Evolutionary conservation across 352 stramenopile genomes (phyloP).

Genomic region (Phytophthora pseudosyringae): DNA sequence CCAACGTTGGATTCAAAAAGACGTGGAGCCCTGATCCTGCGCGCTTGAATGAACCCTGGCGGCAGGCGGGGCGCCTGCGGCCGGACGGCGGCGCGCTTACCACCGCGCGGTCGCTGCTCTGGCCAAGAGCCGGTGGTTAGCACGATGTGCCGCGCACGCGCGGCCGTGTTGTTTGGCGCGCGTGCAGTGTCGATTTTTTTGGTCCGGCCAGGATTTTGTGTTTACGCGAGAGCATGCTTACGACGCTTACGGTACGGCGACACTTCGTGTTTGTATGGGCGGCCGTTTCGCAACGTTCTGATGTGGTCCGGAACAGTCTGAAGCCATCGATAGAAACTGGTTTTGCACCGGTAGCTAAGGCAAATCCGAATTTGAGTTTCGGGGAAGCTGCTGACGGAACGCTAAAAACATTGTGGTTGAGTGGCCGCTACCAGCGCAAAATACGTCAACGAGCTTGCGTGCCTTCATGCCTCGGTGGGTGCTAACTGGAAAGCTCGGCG

Average conservation of each 20-base stretch:
- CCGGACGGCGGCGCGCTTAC: neutral
- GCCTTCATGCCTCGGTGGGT: neutral
- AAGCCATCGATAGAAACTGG: neutral
- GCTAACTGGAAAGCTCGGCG: no score
- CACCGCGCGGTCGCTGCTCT: conserved; percentile 1
- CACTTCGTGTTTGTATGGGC: neutral
- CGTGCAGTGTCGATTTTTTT: neutral
- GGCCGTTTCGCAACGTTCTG: conserved; percentile 1
- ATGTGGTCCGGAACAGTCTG: conserved; percentile 4
- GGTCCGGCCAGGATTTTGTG: conserved; percentile 7
- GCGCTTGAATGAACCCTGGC: conserved; percentile 21
- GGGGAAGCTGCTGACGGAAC: neutral
- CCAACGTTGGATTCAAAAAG: conserved; percentile 12
- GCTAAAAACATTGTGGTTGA: neutral
- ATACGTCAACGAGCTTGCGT: conserved; percentile 1
- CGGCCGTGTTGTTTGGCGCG: neutral
- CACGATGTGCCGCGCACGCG: conserved; percentile 16
- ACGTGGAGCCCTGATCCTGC: conserved; percentile 13
- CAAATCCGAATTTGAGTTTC: neutral
- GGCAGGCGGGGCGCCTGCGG: conserved; percentile 4
- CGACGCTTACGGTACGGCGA: conserved; percentile 1
- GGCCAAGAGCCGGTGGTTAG: conserved; percentile 9
- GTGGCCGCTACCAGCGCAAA: neutral
- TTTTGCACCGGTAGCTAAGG: neutral
- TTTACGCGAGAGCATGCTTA: neutral